Percentiles rank a stretch among this genome's conserved stretches.
Conservation (phyloP, 257 asterid species). For the Ajuga chamaepitys region DNA sequence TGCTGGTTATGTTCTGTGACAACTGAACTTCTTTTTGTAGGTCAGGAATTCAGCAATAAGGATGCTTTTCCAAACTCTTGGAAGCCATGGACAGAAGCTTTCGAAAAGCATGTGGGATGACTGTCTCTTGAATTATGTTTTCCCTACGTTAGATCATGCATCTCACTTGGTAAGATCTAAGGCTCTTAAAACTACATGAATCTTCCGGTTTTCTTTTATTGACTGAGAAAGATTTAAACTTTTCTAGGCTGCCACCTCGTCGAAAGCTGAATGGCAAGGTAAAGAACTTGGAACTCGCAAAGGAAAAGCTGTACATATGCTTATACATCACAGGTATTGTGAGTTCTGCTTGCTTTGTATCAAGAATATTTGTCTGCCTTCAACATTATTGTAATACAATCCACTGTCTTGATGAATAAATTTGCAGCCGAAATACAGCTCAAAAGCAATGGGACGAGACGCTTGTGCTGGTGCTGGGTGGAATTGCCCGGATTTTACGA, state of each 20-base stretch:
- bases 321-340: slow-evolving; percentile 89
- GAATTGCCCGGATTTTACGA: slow-evolving; percentile 84
- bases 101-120: slow-evolving; percentile 90
- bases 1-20: slow-evolving; percentile 10
- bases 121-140: slow-evolving; percentile 85
- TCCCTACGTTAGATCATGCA: slow-evolving; percentile 76
- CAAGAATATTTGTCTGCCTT: neutral
- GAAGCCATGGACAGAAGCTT: slow-evolving; percentile 96
- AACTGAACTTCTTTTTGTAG: slow-evolving; percentile 36
- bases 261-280: slow-evolving; percentile 97
- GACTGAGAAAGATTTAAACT: slow-evolving; percentile 17
- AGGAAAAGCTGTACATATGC: slow-evolving; percentile 99
- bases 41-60: slow-evolving; percentile 93
- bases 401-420: slow-evolving; percentile 10
- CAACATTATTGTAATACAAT: slow-evolving; percentile 6
- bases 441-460: slow-evolving; percentile 99
- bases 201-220: slow-evolving; percentile 15
- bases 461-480: slow-evolving; percentile 90
- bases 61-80: slow-evolving; percentile 95
- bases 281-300: slow-evolving; percentile 96
- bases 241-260: slow-evolving; percentile 90
- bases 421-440: slow-evolving; percentile 92
- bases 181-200: slow-evolving; percentile 3
- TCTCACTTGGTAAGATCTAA: slow-evolving; percentile 74
- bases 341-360: slow-evolving; percentile 14